Base-by-base conservation (phyloP, 129 eudicot species). In the Flaveria ramosissima region DNA sequence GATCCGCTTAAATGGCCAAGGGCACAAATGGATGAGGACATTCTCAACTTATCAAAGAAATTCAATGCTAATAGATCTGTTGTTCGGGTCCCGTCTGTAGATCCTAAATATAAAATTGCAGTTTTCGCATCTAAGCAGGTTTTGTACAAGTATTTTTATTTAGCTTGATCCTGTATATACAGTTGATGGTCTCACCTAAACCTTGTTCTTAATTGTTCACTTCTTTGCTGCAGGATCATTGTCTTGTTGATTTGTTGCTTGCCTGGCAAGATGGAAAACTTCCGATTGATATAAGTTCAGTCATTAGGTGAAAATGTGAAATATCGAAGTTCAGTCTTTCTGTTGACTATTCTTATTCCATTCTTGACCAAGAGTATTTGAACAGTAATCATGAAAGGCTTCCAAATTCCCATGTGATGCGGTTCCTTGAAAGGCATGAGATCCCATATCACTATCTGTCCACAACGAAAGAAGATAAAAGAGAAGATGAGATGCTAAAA, bases 51-150 rank as follows among this genome's bases (percentile, higher is more conserved):
- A 76, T 63, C 89, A 50, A 85, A 79, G 67, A 85, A 43, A 83
- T 94, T 87, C 87, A 89, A 87, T 62, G 97, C 98, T 30, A 46
- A 70, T 23, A 94, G 70, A 79, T 94, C 98, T 68, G 84, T 84
- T 77, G 98, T 87, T 72, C 84, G 96, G 64, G 97, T 91, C 80
- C 97, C 98, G 57, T 71, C 50, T 75, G 27, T 85, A 20, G 98
- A 94, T 68, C 97, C 96, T 15, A 91, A 83, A 80, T 84, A 87
- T 68, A 94, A 91, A 76, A 89, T 94, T 81, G 96, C 90, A 1
- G 80, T 94, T 71, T 86, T 94, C 74, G 96, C 92, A 80, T 94
- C 98, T 69, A 94, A 94, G 88, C 93, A 87, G 97, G 98, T 93
- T 57, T 63, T 15, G 19, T 47, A 59, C 50, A 20, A 51, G 51